Evolutionary conservation across 495 filamentous ascomycete genomes (phyloP).

Genomic region (Aspergillus ellipticus): DNA sequence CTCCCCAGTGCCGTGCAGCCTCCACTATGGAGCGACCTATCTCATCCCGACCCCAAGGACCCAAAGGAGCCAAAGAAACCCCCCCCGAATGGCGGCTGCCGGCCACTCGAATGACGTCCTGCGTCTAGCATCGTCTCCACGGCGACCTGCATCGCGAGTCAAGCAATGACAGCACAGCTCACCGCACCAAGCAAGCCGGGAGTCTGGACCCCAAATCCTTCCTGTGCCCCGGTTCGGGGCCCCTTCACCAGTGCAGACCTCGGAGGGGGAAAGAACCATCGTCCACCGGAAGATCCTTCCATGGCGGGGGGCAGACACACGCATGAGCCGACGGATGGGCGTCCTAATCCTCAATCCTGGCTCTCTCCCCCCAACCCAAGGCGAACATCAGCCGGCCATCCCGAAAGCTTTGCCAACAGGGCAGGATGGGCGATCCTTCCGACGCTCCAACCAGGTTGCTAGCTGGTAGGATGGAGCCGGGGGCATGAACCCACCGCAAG

Average conservation of each 20-base stretch:
- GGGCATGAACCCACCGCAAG: neutral
- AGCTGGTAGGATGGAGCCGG: neutral
- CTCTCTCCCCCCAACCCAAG: neutral
- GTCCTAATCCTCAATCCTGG: neutral
- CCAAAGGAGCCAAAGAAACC: no score
- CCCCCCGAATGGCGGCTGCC: no score
- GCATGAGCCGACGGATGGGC: neutral
- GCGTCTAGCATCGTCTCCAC: neutral
- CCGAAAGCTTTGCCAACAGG: constrained; percentile 1
- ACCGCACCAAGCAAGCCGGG: no score
- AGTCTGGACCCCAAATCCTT: neutral
- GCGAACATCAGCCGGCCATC: constrained; percentile 1
- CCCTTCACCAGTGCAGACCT: no score
- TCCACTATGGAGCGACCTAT: neutral
- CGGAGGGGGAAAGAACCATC: neutral
- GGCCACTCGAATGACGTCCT: neutral
- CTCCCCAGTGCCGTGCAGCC: neutral
- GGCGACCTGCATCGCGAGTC: neutral
- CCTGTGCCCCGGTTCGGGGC: neutral
- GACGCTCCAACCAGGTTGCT: neutral
- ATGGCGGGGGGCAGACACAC: neutral
- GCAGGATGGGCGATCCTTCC: neutral
- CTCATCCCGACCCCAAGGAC: neutral
- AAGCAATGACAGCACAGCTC: neutral
- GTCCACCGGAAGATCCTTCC: neutral